Conservation (phyloP, 169 alveolate genomes). For the Babesia divergens region DNA sequence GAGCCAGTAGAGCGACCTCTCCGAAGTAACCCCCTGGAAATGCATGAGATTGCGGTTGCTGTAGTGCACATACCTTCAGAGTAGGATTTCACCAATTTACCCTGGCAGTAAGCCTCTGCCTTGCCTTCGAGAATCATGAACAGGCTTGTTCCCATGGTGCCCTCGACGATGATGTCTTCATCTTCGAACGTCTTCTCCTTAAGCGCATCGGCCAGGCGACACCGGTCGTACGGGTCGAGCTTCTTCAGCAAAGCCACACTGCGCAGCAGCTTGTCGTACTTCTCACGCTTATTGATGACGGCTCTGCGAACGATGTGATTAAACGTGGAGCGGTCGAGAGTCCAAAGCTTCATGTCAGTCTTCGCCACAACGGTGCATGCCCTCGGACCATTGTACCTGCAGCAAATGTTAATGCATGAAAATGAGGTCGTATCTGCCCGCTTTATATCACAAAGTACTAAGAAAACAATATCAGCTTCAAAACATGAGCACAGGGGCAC, state of each 20-base stretch:
- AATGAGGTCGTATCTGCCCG: neutral
- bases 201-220: slow-evolving; percentile 90
- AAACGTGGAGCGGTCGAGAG: slow-evolving; percentile 91
- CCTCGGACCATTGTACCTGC: slow-evolving; percentile 91
- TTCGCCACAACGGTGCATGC: slow-evolving; percentile 93
- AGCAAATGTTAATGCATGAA: too few species aligned
- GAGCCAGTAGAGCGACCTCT: slow-evolving; percentile 91
- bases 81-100: slow-evolving; percentile 83
- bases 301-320: slow-evolving; percentile 92
- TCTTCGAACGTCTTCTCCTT: slow-evolving; percentile 81
- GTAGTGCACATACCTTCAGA: slow-evolving; percentile 43
- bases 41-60: neutral
- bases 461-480: neutral
- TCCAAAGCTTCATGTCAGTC: slow-evolving; percentile 85
- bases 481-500: neutral
- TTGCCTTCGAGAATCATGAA: slow-evolving; percentile 90
- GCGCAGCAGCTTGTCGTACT: slow-evolving; percentile 86
- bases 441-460: neutral
- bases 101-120: slow-evolving; percentile 90
- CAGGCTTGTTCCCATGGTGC: slow-evolving; percentile 92
- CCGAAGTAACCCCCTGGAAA: slow-evolving; percentile 93
- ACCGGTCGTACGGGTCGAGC: slow-evolving; percentile 91
- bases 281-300: slow-evolving; percentile 89
- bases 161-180: slow-evolving; percentile 90
- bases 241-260: slow-evolving; percentile 85